Evolutionary conservation across 257 asterid genomes (phyloP).

Genomic region (Parsonsia alboflavescens): DNA sequence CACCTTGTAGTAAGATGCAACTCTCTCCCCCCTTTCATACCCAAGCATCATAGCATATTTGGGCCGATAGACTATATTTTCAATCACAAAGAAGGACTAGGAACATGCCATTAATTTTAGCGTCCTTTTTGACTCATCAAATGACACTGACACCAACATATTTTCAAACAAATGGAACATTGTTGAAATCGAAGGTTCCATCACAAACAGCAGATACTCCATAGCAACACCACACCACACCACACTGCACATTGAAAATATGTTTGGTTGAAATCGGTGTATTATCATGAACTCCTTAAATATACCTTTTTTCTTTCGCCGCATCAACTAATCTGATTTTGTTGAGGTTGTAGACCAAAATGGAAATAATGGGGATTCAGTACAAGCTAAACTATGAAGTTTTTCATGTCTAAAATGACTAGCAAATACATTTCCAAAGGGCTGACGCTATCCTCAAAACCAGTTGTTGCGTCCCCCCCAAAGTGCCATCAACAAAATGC

Average conservation of each 20-base stretch:
- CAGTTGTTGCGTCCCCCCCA: constrained; percentile 17
- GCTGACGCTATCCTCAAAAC: constrained; percentile 22
- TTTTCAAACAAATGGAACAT: not conserved
- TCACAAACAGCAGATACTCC: constrained; percentile 1
- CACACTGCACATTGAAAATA: not conserved
- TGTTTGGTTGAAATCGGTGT: not conserved
- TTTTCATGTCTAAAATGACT: constrained; percentile 14
- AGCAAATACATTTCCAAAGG: constrained; percentile 16
- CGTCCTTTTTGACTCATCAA: not conserved
- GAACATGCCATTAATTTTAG: not conserved
- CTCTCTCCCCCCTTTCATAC: not conserved
- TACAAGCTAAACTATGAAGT: constrained; percentile 14
- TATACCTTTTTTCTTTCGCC: constrained; percentile 17
- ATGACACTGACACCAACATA: not conserved
- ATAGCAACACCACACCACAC: constrained; percentile 4
- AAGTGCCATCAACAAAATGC: constrained; percentile 32
- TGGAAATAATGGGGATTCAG: constrained; percentile 15
- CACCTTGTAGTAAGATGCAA: not conserved
- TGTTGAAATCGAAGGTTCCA: not conserved
- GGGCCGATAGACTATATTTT: not conserved
- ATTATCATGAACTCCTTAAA: constrained; percentile 16
- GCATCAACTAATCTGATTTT: constrained; percentile 25
- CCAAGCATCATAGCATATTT: not conserved
- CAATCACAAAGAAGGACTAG: not conserved
- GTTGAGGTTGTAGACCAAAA: constrained; percentile 25